Conservation (phyloP, 179 eudicot species). For the Beta macrorhiza region DNA sequence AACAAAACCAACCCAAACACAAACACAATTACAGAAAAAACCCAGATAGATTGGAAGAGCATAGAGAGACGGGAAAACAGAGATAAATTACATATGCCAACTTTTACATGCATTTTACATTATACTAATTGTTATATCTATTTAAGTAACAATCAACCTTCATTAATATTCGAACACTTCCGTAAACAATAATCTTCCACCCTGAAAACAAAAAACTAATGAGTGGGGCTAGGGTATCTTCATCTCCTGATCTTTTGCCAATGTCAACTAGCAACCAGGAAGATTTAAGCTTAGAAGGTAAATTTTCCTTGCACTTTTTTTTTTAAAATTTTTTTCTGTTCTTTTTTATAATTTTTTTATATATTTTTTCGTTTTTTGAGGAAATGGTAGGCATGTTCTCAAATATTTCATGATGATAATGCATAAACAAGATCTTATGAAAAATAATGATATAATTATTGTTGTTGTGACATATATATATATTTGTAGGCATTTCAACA, state of each 20-base stretch:
- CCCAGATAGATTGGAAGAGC: background rate
- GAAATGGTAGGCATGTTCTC: too few species aligned
- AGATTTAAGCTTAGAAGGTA: conserved; percentile 28
- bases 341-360: background rate
- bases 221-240: conserved; percentile 14
- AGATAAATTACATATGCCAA: conserved; percentile 4
- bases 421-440: background rate
- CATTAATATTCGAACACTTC: too few species aligned
- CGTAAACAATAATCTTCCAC: background rate
- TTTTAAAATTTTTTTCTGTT: too few species aligned
- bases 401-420: too few species aligned
- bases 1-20: background rate
- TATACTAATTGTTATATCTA: background rate
- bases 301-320: background rate
- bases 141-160: background rate
- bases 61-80: background rate
- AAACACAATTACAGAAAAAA: background rate
- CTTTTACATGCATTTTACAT: background rate
- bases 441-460: too few species aligned
- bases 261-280: conserved; percentile 15
- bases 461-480: background rate
- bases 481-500: conserved; percentile 59
- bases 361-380: background rate
- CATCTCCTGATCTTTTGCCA: conserved; percentile 28
- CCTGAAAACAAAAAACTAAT: background rate